These are phyloP conservation scores for Glarea lozoyensis DNA, from an alignment of 495 filamentous ascomycete genomes.

Conservation along the genomic window DNA sequence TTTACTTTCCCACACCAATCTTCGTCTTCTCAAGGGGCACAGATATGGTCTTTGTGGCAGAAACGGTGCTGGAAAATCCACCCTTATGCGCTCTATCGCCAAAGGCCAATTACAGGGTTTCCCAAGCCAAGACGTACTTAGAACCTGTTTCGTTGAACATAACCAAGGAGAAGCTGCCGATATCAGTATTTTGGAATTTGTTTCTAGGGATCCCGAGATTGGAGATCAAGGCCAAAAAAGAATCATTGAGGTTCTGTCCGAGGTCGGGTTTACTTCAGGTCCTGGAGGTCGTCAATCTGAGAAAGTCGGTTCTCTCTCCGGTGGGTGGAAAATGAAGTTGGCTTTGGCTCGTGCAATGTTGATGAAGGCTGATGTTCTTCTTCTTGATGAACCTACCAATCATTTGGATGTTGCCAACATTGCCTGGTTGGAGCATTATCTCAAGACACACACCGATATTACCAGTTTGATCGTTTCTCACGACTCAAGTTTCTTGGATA, in stretches of 20 bases:
- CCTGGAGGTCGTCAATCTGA: slow-evolving; percentile 81
- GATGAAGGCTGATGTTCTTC: slow-evolving; percentile 84
- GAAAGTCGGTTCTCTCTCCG: slow-evolving; percentile 89
- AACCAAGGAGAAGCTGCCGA: slow-evolving; percentile 97
- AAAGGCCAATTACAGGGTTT: slow-evolving; percentile 95
- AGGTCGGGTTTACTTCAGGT: slow-evolving; percentile 88
- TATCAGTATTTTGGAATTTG: slow-evolving; percentile 87
- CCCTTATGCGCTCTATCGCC: slow-evolving; percentile 94
- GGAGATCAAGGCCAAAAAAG: slow-evolving; percentile 64
- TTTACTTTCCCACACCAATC: slow-evolving; percentile 89
- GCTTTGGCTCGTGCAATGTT: slow-evolving; percentile 96
- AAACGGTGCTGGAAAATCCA: slow-evolving; percentile 97
- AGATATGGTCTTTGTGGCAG: slow-evolving; percentile 94
- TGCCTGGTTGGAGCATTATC: slow-evolving; percentile 89
- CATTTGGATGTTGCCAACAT: slow-evolving; percentile 96
- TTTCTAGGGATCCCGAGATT: slow-evolving; percentile 74
- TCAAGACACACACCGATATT: slow-evolving; percentile 93
- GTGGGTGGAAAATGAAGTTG: slow-evolving; percentile 99
- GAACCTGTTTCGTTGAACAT: slow-evolving; percentile 98
- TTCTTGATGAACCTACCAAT: slow-evolving; percentile 98
- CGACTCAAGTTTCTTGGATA: slow-evolving; percentile 95
- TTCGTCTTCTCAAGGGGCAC: slow-evolving; percentile 89
- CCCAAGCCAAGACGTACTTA: slow-evolving; percentile 78
- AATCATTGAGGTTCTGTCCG: slow-evolving; percentile 72
- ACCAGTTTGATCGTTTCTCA: slow-evolving; percentile 96